Evolutionary conservation across 306 rosid species (phyloP), one percentile per base, ranked within the genome.

Genomic region (Rosa persica): DNA sequence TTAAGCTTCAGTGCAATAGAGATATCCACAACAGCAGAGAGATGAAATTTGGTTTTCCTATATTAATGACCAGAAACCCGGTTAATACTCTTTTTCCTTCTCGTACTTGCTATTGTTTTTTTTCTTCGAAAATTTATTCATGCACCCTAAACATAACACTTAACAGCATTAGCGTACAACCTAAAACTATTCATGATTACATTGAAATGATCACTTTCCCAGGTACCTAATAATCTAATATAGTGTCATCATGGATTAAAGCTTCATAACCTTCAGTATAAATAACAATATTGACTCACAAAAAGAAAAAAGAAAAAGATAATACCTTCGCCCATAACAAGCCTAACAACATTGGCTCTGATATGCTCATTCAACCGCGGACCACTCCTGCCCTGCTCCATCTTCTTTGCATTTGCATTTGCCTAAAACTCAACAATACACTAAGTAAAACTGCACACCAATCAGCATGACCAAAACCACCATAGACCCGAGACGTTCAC

Each of bases 321-420:
- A 43, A 55, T 90, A 95, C 99, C 99, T 64, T 88, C 89, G 40
- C 81, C 97, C 34, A 19, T 2, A 40, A 95, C 99, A 77, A 95
- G 95, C 90, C 99, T 89, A 65, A 95, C 66, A 85, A 79, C 49
- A 12, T 76, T 79, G 49, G 91, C 92, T 79, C 47, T 82, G 67
- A 95, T 91, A 74, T 91, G 48, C 39, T 85, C 94, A 79, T 93
- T 95, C 80, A 91, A 10, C 76, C 89, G 91, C 0, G 88, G 83
- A 36, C 70, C 85, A 22, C 8, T 54, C 13, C 43, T 30, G 42
- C 70, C 80, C 77, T 40, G 76, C 72, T 85, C 82, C 27, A 68
- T 74, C 82, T 78, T 85, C 80, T 73, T 86, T 42, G 51, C 48
- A n/a, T n/a, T n/a, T n/a, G n/a, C n/a, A 66, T 66, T 66, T 54